Conservation (phyloP, 352 stramenopile species). For the Plasmopara viticola region DNA sequence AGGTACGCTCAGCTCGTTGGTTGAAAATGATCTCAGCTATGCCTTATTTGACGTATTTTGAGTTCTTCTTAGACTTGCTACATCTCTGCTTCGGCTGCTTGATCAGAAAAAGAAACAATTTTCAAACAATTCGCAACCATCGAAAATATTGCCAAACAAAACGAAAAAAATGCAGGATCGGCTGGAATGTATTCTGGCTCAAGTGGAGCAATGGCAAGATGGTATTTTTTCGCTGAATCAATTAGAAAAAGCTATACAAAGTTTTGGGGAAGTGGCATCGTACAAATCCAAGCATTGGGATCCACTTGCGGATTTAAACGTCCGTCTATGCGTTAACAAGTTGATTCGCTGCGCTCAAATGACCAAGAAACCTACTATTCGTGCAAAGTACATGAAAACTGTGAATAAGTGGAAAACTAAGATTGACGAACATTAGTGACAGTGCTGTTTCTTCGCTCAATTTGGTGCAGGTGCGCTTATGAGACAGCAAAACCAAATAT, state of each 20-base stretch:
- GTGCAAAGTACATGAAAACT: constrained; percentile 4
- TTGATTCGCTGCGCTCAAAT: constrained; percentile 14
- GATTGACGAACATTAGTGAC: background rate
- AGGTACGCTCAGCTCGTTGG: background rate
- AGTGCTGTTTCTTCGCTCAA: background rate
- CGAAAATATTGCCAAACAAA: background rate
- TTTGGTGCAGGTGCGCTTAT: background rate
- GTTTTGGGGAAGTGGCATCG: constrained; percentile 4
- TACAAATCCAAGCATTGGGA: constrained; percentile 18
- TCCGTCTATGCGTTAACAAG: constrained; percentile 13
- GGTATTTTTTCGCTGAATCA: constrained; percentile 29
- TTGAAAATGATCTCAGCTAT: background rate
- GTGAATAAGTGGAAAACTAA: background rate
- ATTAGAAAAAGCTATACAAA: constrained; percentile 19
- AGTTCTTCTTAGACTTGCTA: background rate
- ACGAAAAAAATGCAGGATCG: background rate
- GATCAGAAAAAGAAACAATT: constrained; percentile 2
- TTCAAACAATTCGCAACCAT: background rate
- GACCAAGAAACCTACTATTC: constrained; percentile 13
- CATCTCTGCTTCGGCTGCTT: background rate
- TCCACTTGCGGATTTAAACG: constrained; percentile 4
- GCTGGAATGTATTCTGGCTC: constrained; percentile 3
- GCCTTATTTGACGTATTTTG: no score
- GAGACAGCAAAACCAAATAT: no score
- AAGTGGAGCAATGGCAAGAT: constrained; percentile 20